Base-by-base conservation (phyloP, 2,329 filamentous ascomycete species). In the Talaromyces sp. region DNA sequence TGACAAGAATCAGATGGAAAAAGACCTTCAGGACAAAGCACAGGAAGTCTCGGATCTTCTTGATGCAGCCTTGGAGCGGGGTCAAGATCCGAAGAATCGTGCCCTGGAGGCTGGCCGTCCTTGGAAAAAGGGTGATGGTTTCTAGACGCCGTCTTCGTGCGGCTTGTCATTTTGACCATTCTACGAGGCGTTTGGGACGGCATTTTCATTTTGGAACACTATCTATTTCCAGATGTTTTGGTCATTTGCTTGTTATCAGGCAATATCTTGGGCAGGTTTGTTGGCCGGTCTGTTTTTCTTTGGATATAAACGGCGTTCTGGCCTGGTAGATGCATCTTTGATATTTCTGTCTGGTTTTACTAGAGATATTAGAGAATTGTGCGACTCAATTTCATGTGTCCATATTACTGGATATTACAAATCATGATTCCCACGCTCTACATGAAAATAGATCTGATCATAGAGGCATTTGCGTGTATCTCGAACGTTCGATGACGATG, bases 41-140 rank as follows among this genome's bases (percentile, higher is more conserved):
- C 63, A 66, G 3, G 66, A 78, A 46, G 68, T 85, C 40, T 65
- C 76, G 16, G 57, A 63, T 29, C 60, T 75, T 42, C 75, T 74
- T 49, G 52, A 69, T 7, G 72, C 75, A 52, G 83, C 83, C 1
- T 65, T 79, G 8, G 64, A 77, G 47, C 73, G 78, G 49, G 83
- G 83, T 0, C 73, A 74, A 35, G 75, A 84, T 62, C 80, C 82
- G 0, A 70, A 62, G 56, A 72, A 77, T 48, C 70, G 83, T 51
- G 83, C 83, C 1, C 51, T 70, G 56, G 82, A 84, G 61, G 75
- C 74, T 8, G 81, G 82, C 32, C 75, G 82, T 47, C 68, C 71
- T 40, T 85, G 81, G 82, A 77, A 77, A 33, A 79, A 81, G 39
- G 82, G 80, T 1, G 80, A 83, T 65, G 80, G 79, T 2, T 84